These are phyloP conservation scores for Yamadazyma atlantica DNA, from an alignment of 1,139 yeast species.

Conservation along the genomic window DNA sequence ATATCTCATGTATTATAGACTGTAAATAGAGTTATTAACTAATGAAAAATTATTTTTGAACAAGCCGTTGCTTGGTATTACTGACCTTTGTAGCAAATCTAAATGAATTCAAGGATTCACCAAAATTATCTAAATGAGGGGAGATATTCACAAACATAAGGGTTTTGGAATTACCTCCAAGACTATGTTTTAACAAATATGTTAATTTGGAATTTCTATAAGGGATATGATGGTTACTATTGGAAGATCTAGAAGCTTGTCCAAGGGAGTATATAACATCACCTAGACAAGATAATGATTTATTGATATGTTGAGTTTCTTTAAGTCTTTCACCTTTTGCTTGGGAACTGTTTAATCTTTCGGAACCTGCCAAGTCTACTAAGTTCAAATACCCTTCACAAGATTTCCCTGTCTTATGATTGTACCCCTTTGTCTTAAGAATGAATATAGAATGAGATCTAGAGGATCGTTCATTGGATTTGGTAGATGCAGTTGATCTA, in stretches of 20 bases:
- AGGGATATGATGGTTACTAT: constrained; percentile 43
- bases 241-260: constrained; percentile 20
- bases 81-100: constrained; percentile 88
- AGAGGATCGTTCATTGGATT: constrained; percentile 75
- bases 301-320: constrained; percentile 90
- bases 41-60: background rate
- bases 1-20: constrained; percentile 7
- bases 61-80: constrained; percentile 40
- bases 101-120: constrained; percentile 80
- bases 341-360: constrained; percentile 73
- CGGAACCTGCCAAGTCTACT: constrained; percentile 88
- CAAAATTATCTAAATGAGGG: constrained; percentile 59
- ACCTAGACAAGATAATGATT: constrained; percentile 83
- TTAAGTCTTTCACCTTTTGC: constrained; percentile 77
- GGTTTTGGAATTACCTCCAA: constrained; percentile 85
- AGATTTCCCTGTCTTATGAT: constrained; percentile 47
- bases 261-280: constrained; percentile 85
- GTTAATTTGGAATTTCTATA: constrained; percentile 67
- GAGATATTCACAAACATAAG: constrained; percentile 92
- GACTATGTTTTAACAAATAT: constrained; percentile 76
- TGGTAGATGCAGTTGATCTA: constrained; percentile 81
- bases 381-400: constrained; percentile 68
- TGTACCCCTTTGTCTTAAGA: constrained; percentile 57
- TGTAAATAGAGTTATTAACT: constrained; percentile 11
- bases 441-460: constrained; percentile 72